These are phyloP conservation scores for Penicillium sclerotiorum DNA, from an alignment of 2,329 filamentous ascomycete species.

Conservation along the genomic window DNA sequence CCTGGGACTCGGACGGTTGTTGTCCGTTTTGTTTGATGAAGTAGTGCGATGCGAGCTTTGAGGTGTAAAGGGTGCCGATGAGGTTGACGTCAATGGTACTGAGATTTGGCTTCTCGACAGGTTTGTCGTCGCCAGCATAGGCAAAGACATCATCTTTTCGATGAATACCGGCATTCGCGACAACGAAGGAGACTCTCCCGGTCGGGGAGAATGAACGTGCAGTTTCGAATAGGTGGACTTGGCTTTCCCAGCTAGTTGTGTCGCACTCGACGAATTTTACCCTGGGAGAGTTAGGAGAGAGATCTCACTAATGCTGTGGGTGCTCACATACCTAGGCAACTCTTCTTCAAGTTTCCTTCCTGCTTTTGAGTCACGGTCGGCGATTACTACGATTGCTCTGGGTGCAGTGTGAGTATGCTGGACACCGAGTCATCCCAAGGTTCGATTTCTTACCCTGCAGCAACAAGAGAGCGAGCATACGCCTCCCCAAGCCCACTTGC, in stretches of 20 bases:
- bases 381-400: conserved; percentile 20
- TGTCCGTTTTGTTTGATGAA: conserved; percentile 37
- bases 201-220: conserved; percentile 28
- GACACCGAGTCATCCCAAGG: too few species aligned
- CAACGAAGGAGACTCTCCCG: conserved; percentile 33
- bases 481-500: conserved; percentile 37
- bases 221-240: conserved; percentile 31
- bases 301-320: neutral
- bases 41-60: conserved; percentile 48
- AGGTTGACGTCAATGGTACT: conserved; percentile 45
- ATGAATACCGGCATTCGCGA: conserved; percentile 38
- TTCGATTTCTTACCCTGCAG: conserved; percentile 22
- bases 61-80: conserved; percentile 49
- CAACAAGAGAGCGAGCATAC: conserved; percentile 31
- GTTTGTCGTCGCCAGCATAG: conserved; percentile 21
- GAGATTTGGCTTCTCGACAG: conserved; percentile 34
- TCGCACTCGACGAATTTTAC: conserved; percentile 35
- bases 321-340: conserved; percentile 20
- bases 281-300: neutral
- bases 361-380: conserved; percentile 20
- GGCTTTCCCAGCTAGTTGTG: conserved; percentile 35
- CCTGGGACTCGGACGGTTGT: conserved; percentile 19
- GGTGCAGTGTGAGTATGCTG: neutral
- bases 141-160: conserved; percentile 32
- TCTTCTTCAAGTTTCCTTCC: conserved; percentile 26